Percentiles rank a stretch among this genome's conserved stretches.
These are phyloP conservation scores for Naganishia friedmannii DNA, from an alignment of 768 basidiomycete species.

Conservation along the genomic window DNA sequence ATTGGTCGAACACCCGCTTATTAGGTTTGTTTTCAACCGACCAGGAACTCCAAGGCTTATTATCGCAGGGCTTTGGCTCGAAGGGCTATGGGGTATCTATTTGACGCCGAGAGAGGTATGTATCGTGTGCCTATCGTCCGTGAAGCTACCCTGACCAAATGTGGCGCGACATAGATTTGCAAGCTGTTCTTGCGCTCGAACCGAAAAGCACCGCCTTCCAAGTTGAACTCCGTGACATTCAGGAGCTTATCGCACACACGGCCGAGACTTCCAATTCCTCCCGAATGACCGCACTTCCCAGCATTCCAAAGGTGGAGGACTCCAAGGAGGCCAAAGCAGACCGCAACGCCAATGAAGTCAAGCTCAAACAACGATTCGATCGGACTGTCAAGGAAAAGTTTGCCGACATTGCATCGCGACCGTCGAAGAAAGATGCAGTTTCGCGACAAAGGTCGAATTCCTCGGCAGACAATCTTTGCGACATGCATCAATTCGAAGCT, in stretches of 20 bases:
- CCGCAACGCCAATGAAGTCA: slow-evolving; percentile 26
- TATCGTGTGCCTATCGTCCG: background rate
- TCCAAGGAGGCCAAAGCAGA: slow-evolving; percentile 27
- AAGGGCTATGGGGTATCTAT: slow-evolving; percentile 58
- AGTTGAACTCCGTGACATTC: slow-evolving; percentile 62
- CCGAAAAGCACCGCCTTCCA: slow-evolving; percentile 64
- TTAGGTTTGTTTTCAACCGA: slow-evolving; percentile 48
- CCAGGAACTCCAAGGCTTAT: slow-evolving; percentile 70
- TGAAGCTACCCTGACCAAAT: background rate
- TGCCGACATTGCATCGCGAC: slow-evolving; percentile 22
- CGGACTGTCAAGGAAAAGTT: slow-evolving; percentile 25
- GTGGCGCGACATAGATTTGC: slow-evolving; percentile 59
- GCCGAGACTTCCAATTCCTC: slow-evolving; percentile 26
- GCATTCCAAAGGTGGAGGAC: slow-evolving; percentile 23
- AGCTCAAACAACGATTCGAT: slow-evolving; percentile 28
- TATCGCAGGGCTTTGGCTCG: slow-evolving; percentile 77
- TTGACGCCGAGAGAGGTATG: slow-evolving; percentile 66
- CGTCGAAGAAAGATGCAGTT: slow-evolving; percentile 1
- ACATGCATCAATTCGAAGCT: slow-evolving; percentile 26
- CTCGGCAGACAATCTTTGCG: slow-evolving; percentile 12
- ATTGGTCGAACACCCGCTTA: slow-evolving; percentile 52
- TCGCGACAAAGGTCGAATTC: slow-evolving; percentile 16
- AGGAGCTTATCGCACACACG: slow-evolving; percentile 37
- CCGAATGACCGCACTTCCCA: background rate
- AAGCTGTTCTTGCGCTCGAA: slow-evolving; percentile 62